Evolutionary conservation across 345 rosid genomes (phyloP).

Genomic region (Aurinia saxatilis): DNA sequence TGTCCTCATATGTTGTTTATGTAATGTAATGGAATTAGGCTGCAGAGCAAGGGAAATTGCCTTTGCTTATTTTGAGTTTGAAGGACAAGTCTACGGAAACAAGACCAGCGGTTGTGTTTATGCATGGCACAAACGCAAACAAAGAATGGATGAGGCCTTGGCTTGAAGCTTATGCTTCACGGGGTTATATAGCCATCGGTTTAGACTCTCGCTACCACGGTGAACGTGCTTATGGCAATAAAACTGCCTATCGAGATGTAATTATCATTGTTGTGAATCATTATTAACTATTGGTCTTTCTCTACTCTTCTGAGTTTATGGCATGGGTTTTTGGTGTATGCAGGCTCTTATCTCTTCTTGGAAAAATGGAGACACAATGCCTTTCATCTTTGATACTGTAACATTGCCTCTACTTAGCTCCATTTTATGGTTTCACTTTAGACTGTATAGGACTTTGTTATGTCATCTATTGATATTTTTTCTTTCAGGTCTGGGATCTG

Average conservation of each 20-base stretch:
- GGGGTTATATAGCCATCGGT: constrained; percentile 74
- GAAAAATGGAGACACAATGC: constrained; percentile 81
- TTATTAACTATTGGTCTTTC: neutral
- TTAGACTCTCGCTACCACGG: constrained; percentile 94
- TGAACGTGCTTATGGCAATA: constrained; percentile 50
- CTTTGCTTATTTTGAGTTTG: constrained; percentile 59
- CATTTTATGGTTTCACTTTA: neutral
- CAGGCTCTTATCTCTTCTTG: constrained; percentile 91
- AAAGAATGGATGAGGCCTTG: constrained; percentile 86
- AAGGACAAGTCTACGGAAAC: constrained; percentile 32
- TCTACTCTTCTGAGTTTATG: neutral
- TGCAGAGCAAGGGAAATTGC: constrained; percentile 69
- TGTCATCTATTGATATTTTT: neutral
- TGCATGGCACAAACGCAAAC: constrained; percentile 70
- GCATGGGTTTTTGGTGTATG: constrained; percentile 9
- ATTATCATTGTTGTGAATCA: neutral
- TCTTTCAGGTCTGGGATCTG: constrained; percentile 78
- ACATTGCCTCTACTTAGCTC: neutral
- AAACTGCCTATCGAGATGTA: constrained; percentile 68
- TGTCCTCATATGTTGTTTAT: neutral
- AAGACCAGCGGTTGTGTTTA: constrained; percentile 76
- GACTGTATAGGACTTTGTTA: neutral
- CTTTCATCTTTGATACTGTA: constrained; percentile 85
- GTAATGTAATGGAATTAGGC: constrained; percentile 28
- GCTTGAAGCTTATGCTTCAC: constrained; percentile 92